These are phyloP conservation scores for Candida incommunis DNA, from an alignment of 805 yeast species.

Conservation along the genomic window DNA sequence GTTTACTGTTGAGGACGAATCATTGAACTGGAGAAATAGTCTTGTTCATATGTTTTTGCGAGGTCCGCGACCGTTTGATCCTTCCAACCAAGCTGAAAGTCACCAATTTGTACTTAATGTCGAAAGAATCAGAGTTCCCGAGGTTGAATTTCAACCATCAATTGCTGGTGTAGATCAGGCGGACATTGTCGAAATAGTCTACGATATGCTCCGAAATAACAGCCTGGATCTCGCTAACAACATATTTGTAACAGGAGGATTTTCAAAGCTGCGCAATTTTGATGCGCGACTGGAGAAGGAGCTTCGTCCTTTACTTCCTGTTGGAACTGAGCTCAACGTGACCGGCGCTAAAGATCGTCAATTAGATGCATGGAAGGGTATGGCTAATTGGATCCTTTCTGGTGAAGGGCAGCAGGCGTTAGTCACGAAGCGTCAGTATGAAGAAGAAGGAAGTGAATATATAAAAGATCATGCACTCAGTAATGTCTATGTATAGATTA, in stretches of 20 bases:
- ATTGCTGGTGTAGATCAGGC: conserved; percentile 95
- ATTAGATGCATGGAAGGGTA: conserved; percentile 86
- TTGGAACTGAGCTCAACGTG: conserved; percentile 44
- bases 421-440: conserved; percentile 60
- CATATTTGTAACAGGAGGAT: conserved; percentile 80
- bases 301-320: conserved; percentile 57
- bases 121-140: conserved; percentile 87
- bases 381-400: conserved; percentile 61
- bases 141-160: conserved; percentile 79
- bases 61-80: conserved; percentile 79
- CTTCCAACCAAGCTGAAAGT: conserved; percentile 69
- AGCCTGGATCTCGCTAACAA: conserved; percentile 41
- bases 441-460: conserved; percentile 81
- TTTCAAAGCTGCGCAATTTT: conserved; percentile 49
- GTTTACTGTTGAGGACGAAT: conserved; percentile 74
- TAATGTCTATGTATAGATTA: conserved; percentile 4
- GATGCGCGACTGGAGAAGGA: conserved; percentile 56
- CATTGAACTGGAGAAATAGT: conserved; percentile 78
- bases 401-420: conserved; percentile 32
- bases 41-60: conserved; percentile 70
- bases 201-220: conserved; percentile 21
- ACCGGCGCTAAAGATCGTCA: conserved; percentile 53
- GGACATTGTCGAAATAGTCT: conserved; percentile 69
- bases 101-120: conserved; percentile 85
- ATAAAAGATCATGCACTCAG: conserved; percentile 21